These are phyloP conservation scores for Ascochyta koolunga DNA, from an alignment of 2,329 filamentous ascomycete genomes.

Conservation along the genomic window DNA sequence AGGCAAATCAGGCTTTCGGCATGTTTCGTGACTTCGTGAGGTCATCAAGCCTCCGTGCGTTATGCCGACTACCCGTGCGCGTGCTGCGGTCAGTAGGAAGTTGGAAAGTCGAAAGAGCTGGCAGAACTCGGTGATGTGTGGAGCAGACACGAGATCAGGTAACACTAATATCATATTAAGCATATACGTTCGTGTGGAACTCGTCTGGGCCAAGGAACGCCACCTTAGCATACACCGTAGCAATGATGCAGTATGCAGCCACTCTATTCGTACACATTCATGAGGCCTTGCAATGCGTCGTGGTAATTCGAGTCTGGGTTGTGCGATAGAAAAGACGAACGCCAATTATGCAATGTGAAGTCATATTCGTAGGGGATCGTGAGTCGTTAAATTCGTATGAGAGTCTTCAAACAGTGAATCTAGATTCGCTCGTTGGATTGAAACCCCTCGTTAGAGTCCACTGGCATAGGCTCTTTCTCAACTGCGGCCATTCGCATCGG, in stretches of 20 bases:
- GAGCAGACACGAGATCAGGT: not conserved
- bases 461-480: conserved; percentile 12
- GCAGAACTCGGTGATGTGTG: not conserved
- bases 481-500: conserved; percentile 2
- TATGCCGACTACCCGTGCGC: conserved; percentile 2
- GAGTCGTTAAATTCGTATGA: conserved; percentile 5
- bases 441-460: conserved; percentile 2
- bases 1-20: conserved; percentile 11
- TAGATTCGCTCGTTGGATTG: not conserved
- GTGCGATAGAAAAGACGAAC: not conserved
- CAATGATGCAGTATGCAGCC: not conserved
- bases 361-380: conserved; percentile 1
- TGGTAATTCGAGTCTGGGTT: not conserved
- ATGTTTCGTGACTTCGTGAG: conserved; percentile 5
- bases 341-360: conserved; percentile 2
- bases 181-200: not conserved
- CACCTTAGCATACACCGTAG: not conserved
- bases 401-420: not conserved
- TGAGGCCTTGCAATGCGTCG: not conserved
- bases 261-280: not conserved
- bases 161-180: conserved; percentile 1
- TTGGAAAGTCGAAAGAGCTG: not conserved
- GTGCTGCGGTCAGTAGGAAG: not conserved
- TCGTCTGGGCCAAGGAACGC: not conserved
- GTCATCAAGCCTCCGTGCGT: conserved; percentile 13